Percentiles rank a stretch among this genome's conserved stretches.
Conservation (phyloP, 495 filamentous ascomycete genomes). For the Podospora comata region DNA sequence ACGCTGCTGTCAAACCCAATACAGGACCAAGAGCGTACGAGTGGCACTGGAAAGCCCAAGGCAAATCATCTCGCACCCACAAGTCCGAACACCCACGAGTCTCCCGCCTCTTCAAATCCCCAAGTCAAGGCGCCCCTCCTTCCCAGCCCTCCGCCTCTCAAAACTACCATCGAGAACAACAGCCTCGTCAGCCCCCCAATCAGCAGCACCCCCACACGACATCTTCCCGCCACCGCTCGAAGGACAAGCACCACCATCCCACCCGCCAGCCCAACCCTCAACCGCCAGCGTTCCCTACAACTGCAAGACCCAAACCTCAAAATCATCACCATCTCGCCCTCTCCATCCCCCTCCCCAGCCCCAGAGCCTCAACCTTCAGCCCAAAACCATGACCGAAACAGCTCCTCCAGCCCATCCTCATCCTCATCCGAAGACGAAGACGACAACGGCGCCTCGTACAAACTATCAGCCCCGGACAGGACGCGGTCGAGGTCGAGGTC, state of each 20-base stretch:
- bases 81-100: too few species aligned
- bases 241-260: too few species aligned
- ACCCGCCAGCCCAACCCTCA: too few species aligned
- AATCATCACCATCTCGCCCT: not conserved
- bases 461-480: not conserved
- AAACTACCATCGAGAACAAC: too few species aligned
- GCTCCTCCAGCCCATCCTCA: too few species aligned
- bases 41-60: not conserved
- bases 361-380: not conserved
- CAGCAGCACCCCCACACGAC: too few species aligned
- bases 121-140: not conserved
- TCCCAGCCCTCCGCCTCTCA: not conserved
- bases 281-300: too few species aligned
- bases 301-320: too few species aligned
- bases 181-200: too few species aligned
- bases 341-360: not conserved
- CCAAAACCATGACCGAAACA: not conserved
- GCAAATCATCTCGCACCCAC: not conserved
- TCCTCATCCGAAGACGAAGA: not conserved
- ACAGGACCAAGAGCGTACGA: not conserved
- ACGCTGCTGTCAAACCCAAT: too few species aligned
- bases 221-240: too few species aligned
- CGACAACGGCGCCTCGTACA: not conserved
- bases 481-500: not conserved
- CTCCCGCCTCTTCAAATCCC: not conserved